Conservation (phyloP, 164 flowering plant species). For the Piper longum region DNA sequence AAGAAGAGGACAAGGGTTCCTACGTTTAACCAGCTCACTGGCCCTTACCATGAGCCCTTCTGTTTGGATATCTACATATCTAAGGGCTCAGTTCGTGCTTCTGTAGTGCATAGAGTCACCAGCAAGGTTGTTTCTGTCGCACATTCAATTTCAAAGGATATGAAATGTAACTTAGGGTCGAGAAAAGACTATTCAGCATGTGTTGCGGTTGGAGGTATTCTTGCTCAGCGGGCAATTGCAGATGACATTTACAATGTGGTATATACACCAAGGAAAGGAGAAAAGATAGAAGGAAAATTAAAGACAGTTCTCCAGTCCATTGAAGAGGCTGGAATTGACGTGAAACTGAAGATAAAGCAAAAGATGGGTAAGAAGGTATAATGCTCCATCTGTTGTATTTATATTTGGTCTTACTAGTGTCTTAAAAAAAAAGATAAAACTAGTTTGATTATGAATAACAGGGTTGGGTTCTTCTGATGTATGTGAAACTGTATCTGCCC, state of each 20-base stretch:
- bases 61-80: constrained; percentile 76
- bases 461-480: too few species aligned
- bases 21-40: constrained; percentile 71
- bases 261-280: constrained; percentile 81
- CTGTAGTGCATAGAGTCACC: constrained; percentile 72
- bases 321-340: constrained; percentile 53
- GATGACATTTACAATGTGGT: constrained; percentile 85
- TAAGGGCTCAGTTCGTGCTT: constrained; percentile 78
- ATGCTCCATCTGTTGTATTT: background rate
- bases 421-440: too few species aligned
- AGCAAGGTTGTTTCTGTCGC: constrained; percentile 89
- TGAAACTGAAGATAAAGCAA: constrained; percentile 75
- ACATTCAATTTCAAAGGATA: constrained; percentile 85
- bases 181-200: constrained; percentile 51
- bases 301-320: constrained; percentile 58
- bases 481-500: too few species aligned
- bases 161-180: constrained; percentile 66
- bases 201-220: constrained; percentile 51
- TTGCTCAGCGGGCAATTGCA: constrained; percentile 77
- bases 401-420: too few species aligned
- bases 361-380: constrained; percentile 21
- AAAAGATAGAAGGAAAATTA: constrained; percentile 72
- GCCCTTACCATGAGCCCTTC: constrained; percentile 78
- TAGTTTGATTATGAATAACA: too few species aligned
- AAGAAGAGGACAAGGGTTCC: constrained; percentile 39